Evolutionary conservation across 2,329 filamentous ascomycete genomes (phyloP), one percentile per base, ranked within the genome.

Genomic region (Daldinia sp.): DNA sequence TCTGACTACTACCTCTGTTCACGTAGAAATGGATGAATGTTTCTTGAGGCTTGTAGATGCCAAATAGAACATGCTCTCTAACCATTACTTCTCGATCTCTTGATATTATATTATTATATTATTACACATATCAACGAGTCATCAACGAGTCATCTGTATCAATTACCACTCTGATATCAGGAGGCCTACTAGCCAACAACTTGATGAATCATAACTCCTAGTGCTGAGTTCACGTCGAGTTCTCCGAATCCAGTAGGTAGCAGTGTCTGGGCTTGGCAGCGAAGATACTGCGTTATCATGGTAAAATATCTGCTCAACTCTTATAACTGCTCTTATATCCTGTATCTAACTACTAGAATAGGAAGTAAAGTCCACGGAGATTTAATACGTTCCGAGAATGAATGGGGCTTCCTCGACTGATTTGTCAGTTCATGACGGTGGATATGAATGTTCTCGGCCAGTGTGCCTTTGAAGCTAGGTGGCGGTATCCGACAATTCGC

Each of bases 311-410:
- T 50, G 7, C 13, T 52, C 30, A 48, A n/a, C 15, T 17, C 41
- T n/a, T 41, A 39, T 11, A 43, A 45, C 10, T 13, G 35, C 45
- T 25, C 13, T 29, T 6, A 17, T 9, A 47, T 37, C 27, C n/a
- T 45, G 39, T 35, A 19, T 27, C 39, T 30, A 62, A 37, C 43
- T 29, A 10, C 48, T 60, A n/a, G 27, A 57, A 66, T 43, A 63
- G 63, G 63, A 57, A 59, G 48, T 23, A 37, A 8, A 50, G 13
- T 30, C 23, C 30, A 23, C 43, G 35, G 23, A 48, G 45, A 39
- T 47, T 54, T 25, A 29, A 49, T 27, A 6, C 29, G 25, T 11
- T n/a, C 41, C 29, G 35, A 41, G 7, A 23, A 35, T 21, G 29
- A 45, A 35, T n/a, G 17, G 19, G 27, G 4, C 13, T 21, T 19